Evolutionary conservation across 2,329 filamentous ascomycete species (phyloP), one percentile per base, ranked within the genome.

Genomic region (Phaeosphaeria sp.): DNA sequence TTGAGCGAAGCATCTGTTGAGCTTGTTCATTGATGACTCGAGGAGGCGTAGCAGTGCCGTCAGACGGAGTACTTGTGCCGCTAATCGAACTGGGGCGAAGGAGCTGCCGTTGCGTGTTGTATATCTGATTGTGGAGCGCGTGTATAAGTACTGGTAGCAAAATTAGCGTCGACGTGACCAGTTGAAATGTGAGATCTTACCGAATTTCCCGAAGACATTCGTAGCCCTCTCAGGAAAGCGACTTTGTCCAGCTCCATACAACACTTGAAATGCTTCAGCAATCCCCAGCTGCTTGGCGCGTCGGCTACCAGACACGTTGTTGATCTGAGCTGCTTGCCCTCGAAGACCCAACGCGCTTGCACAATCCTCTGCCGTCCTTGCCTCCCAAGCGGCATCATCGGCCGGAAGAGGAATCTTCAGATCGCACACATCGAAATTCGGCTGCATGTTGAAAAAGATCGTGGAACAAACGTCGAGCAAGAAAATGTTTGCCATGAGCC

Each of bases 311-410:
- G 86, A 84, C 2, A 83, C 76, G 64, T 92, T 92, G 22, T 77
- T 77, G n/a, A 73, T 78, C 43, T 88, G 87, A 20, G 82, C 80
- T 13, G 82, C 79, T 1, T 82, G 73, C 3, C 89, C 89, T 55
- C 84, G 80, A 1, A 92, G 74, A 4, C 89, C 89, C 3, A 92
- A 78, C 6, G 88, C 87, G 61, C 86, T 82, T 21, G 87, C 87
- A 71, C 89, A 92, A 39, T 87, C 84, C 17, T 82, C 74, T 5
- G 80, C 75, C 40, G 81, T 84, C 30, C 78, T 79, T 3, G 90
- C 89, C 65, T 92, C 89, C 89, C 90, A 92, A 2, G 87, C 86
- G 17, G 87, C 88, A 74, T 92, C 90, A 65, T 92, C 89, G 15
- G 86, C 84, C 8, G 90, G 90, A 6, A 93, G 78, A n/a, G 89